A percentile compares a stretch with the other conserved stretches of the same genome.
phyloP scores from a whole-genome alignment of 495 filamentous ascomycete species.

The Evansstolkia leycettana region DNA sequence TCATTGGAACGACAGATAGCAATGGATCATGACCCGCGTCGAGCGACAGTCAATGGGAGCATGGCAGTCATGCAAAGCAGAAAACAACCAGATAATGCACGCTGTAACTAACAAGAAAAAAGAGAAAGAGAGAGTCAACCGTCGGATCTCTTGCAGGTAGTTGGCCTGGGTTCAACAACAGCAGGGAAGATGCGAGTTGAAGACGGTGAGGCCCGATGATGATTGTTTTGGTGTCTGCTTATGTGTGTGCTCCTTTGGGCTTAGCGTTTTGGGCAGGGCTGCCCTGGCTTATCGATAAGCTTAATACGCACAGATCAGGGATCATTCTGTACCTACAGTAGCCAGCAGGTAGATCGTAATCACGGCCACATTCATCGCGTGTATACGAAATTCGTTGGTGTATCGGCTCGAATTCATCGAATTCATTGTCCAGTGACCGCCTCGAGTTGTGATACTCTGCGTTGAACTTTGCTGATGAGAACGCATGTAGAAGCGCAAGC shows the following conservation, averaged over 20 bases:
- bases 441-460: too few species aligned
- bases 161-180: neutral
- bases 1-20: slow-evolving; percentile 6
- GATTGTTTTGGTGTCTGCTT: slow-evolving; percentile 29
- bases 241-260: slow-evolving; percentile 24
- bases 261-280: slow-evolving; percentile 15
- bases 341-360: too few species aligned
- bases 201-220: slow-evolving; percentile 32
- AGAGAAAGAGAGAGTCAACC: neutral
- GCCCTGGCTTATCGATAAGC: slow-evolving; percentile 39
- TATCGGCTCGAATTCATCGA: too few species aligned
- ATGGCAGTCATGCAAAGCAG: neutral
- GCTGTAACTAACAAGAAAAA: neutral
- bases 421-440: too few species aligned
- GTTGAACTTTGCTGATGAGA: too few species aligned
- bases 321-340: neutral
- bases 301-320: slow-evolving; percentile 14
- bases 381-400: too few species aligned
- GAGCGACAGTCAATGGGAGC: neutral
- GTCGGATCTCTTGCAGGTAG: too few species aligned
- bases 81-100: too few species aligned
- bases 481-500: too few species aligned
- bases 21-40: slow-evolving; percentile 6
- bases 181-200: slow-evolving; percentile 4
- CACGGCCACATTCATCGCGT: too few species aligned